Evolutionary conservation across 1,284 basidiomycete genomes (phyloP).

Genomic region (Thelephora terrestris): DNA sequence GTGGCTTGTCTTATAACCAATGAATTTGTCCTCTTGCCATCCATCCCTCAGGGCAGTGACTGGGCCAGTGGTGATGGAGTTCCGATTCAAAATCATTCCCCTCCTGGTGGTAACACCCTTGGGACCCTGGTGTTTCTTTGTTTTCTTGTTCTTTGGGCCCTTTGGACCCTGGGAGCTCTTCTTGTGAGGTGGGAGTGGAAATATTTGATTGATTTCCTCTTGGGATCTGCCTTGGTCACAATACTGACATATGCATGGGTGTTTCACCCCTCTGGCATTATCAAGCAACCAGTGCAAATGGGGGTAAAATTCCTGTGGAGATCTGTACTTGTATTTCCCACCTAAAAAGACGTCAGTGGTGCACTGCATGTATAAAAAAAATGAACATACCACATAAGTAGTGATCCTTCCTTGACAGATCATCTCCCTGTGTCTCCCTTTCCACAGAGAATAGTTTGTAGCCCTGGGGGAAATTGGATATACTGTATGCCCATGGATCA

Average conservation of each 20-base stretch:
- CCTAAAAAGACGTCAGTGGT: neutral
- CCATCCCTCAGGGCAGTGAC: too few relatives aligned
- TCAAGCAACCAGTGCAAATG: neutral
- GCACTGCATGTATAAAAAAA: neutral
- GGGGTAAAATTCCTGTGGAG: neutral
- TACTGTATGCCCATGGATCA: neutral
- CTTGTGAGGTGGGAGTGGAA: neutral
- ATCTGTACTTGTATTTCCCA: neutral
- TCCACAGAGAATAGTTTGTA: neutral
- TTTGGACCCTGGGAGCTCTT: neutral
- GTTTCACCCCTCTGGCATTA: neutral
- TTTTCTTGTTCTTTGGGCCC: too few relatives aligned
- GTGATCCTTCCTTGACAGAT: neutral
- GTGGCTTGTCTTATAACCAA: too few relatives aligned
- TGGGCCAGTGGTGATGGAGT: too few relatives aligned
- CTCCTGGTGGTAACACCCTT: too few relatives aligned
- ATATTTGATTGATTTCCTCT: neutral
- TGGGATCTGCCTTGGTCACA: neutral
- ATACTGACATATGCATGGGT: neutral
- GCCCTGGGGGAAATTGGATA: neutral
- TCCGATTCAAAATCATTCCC: too few relatives aligned
- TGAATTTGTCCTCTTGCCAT: too few relatives aligned
- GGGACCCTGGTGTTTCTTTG: too few relatives aligned
- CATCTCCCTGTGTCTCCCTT: too few relatives aligned
- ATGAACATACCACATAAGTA: neutral